phyloP scores from a whole-genome alignment of 768 basidiomycete genomes.

The Paxillus ammoniavirescens region DNA sequence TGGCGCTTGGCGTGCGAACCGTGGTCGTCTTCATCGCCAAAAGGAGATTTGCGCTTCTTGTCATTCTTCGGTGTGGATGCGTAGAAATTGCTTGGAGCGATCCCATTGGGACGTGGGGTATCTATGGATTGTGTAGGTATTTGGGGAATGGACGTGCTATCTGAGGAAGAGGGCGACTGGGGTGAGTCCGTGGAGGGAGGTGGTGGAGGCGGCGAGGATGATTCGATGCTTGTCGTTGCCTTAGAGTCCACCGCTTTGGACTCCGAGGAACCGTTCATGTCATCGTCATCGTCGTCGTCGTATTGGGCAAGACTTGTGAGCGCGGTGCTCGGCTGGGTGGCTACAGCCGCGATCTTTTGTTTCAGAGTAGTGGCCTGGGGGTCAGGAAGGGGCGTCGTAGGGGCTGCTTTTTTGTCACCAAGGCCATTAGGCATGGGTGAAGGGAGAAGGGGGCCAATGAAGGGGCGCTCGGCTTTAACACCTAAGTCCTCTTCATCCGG shows the following conservation, averaged over 20 bases:
- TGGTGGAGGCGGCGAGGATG: conserved; percentile 26
- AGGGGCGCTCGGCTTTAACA: conserved; percentile 46
- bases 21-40: conserved; percentile 29
- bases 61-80: conserved; percentile 24
- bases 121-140: conserved; percentile 19
- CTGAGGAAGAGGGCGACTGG: conserved; percentile 29
- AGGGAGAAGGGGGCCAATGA: conserved; percentile 69
- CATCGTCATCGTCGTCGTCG: conserved; percentile 37
- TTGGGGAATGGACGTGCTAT: conserved; percentile 21
- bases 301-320: conserved; percentile 41
- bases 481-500: conserved; percentile 49
- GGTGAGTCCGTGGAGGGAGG: conserved; percentile 34
- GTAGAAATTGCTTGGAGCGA: conserved; percentile 41
- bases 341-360: conserved; percentile 49
- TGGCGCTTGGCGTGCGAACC: conserved; percentile 19
- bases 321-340: conserved; percentile 31
- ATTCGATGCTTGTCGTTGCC: conserved; percentile 17
- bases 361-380: conserved; percentile 54
- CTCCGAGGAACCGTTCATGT: conserved; percentile 20
- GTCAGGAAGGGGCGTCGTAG: conserved; percentile 29
- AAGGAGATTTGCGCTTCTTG: conserved; percentile 42
- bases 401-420: conserved; percentile 14
- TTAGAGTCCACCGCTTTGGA: conserved; percentile 17
- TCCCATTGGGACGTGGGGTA: conserved; percentile 20
- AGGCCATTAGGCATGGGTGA: conserved; percentile 33